phyloP scores from a whole-genome alignment of 306 rosid species.

The Trifolium repens region DNA sequence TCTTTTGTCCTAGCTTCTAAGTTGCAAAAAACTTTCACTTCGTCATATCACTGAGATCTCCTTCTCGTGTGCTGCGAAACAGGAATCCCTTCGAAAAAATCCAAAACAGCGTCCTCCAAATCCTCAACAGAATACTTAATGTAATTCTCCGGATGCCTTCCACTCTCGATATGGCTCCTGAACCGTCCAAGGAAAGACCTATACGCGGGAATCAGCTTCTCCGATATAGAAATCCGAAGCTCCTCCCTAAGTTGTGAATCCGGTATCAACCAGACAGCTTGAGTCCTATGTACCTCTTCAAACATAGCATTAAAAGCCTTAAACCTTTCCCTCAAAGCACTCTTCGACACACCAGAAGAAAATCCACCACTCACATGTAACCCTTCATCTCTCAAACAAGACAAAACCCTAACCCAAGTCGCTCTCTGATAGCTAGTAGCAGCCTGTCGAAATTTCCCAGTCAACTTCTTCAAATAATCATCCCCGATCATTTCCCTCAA shows the following conservation, averaged over 20 bases:
- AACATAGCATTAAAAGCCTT: conserved; percentile 94
- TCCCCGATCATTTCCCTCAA: conserved; percentile 92
- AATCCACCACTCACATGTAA: conserved; percentile 87
- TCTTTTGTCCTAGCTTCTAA: conserved; percentile 72
- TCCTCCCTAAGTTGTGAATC: conserved; percentile 98
- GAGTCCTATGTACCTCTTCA: conserved; percentile 95
- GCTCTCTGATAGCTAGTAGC: conserved; percentile 96
- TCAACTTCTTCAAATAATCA: conserved; percentile 78
- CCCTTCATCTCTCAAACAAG: conserved; percentile 90
- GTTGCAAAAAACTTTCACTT: conserved; percentile 52
- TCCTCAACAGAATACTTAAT: conserved; percentile 93
- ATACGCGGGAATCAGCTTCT: conserved; percentile 91
- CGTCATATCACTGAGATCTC: conserved; percentile 67
- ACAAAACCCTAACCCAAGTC: conserved; percentile 90
- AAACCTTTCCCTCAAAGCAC: conserved; percentile 92
- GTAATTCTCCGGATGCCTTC: conserved; percentile 95
- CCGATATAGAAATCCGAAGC: conserved; percentile 83
- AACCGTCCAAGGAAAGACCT: conserved; percentile 93
- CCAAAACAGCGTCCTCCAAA: conserved; percentile 84
- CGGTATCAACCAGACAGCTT: conserved; percentile 87
- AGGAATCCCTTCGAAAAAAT: conserved; percentile 84
- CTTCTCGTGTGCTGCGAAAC: conserved; percentile 83
- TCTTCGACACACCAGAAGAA: conserved; percentile 90
- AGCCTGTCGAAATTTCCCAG: conserved; percentile 84
- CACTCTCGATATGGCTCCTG: conserved; percentile 89